Base-by-base conservation (phyloP, 306 rosid species). In the Castanea sativa region DNA sequence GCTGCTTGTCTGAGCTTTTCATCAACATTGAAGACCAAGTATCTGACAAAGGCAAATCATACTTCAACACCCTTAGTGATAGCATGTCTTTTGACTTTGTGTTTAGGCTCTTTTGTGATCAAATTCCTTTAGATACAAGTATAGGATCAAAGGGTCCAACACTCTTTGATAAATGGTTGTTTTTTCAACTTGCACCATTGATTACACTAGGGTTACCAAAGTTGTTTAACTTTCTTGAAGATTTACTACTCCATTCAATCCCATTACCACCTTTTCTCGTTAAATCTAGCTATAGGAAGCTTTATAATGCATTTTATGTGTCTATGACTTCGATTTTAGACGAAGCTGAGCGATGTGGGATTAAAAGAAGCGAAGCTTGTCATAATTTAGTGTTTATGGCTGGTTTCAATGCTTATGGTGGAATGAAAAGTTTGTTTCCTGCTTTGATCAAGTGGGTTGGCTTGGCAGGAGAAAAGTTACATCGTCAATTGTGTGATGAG, bases 341-440 rank as follows among this genome's bases (percentile, higher is more conserved):
- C 38, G 90, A 89, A 69, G 97, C 98, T 0, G 89, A 83, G 55
- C 33, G 70, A 0, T 78, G 59, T 1, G 92, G 91, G 9, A 79
- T 93, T 3, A 23, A 87, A 15, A 59, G 89, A 19, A 91, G 88
- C 3, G 94, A 91, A 70, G 97, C 98, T 6, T 84, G 88, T 30
- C 95, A 93, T 41, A 93, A 93, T 21, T 56, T 93, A 0, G 73
- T 93, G 1, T 93, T 93, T 81, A 69, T 85, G 73, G 82, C 87
- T 16, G 87, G 92, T 41, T 93, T 91, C 82, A 93, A 90, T 74
- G 90, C 98, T 0, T 89, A 69, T 16, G 98, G 93, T 0, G 98
- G 97, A 5, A 74, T 90, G 73, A 81, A 85, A 56, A 82, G 76
- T n/a, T 78, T 84, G 86, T 87, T 90, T 0, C 95, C 98, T 0